Percentiles rank a stretch among this genome's conserved stretches.
Evolutionary conservation across 306 rosid genomes (phyloP).

Genomic region (Quercus bicolor): DNA sequence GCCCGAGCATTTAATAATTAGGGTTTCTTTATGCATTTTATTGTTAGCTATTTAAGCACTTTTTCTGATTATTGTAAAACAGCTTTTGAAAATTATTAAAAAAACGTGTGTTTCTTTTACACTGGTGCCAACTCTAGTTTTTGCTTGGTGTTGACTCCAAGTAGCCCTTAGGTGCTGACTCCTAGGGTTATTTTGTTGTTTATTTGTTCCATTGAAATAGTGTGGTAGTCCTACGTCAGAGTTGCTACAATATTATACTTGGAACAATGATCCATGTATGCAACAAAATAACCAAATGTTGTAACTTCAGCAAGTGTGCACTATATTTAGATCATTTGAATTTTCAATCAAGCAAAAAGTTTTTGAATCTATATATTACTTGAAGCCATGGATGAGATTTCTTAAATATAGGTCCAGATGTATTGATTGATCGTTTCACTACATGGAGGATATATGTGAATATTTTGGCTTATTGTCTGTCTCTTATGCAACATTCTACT

Average conservation of each 20-base stretch:
- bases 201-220: too few relatives aligned
- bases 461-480: not conserved
- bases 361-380: not conserved
- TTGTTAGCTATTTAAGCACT: too few relatives aligned
- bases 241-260: not conserved
- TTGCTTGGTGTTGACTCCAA: too few relatives aligned
- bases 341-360: not conserved
- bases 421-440: not conserved
- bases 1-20: too few relatives aligned
- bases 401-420: not conserved
- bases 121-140: too few relatives aligned
- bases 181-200: too few relatives aligned
- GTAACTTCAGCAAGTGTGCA: not conserved
- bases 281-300: not conserved
- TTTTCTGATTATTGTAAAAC: too few relatives aligned
- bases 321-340: not conserved
- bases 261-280: not conserved
- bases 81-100: too few relatives aligned
- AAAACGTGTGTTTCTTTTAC: too few relatives aligned
- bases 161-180: too few relatives aligned
- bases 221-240: not conserved
- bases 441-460: not conserved
- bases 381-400: not conserved
- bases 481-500: too few relatives aligned
- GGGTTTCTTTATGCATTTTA: too few relatives aligned